phyloP scores from a whole-genome alignment of 2,329 filamentous ascomycete species.

The Arthrinium phaeospermum region DNA sequence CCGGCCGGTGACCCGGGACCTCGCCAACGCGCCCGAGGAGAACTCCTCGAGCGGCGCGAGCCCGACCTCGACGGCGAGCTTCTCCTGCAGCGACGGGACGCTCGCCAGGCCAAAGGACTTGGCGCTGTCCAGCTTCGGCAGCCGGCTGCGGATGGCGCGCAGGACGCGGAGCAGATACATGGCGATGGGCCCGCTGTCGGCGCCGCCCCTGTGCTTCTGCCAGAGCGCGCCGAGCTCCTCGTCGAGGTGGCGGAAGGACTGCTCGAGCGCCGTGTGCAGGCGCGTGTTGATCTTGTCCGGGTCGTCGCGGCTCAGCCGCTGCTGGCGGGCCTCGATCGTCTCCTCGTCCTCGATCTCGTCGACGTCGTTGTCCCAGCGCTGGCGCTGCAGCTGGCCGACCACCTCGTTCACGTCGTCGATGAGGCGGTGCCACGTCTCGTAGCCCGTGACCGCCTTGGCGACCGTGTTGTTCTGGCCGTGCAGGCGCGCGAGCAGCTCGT shows the following conservation, averaged over 20 bases:
- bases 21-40: conserved; percentile 45
- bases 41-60: conserved; percentile 56
- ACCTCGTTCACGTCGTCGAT: conserved; percentile 70
- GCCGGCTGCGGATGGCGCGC: conserved; percentile 72
- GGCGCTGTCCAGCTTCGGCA: conserved; percentile 60
- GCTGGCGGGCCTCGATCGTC: conserved; percentile 69
- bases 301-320: conserved; percentile 74
- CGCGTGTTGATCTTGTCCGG: conserved; percentile 66
- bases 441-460: conserved; percentile 64
- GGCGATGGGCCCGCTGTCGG: conserved; percentile 58
- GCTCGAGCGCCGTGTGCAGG: conserved; percentile 60
- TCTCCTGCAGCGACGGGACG: conserved; percentile 68
- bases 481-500: conserved; percentile 70
- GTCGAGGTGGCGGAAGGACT: conserved; percentile 65
- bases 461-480: conserved; percentile 76
- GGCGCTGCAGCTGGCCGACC: conserved; percentile 68
- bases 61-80: conserved; percentile 61
- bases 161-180: conserved; percentile 76
- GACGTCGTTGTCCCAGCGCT: conserved; percentile 78
- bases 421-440: conserved; percentile 75
- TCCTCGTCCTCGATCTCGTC: conserved; percentile 78
- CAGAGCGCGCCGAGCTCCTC: conserved; percentile 59
- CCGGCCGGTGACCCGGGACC: conserved; percentile 61
- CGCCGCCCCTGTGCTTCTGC: conserved; percentile 48
- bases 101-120: conserved; percentile 64